Percentiles rank a stretch among this genome's conserved stretches.
Evolutionary conservation across 129 eudicot genomes (phyloP).

Genomic region (Artemisia annua): DNA sequence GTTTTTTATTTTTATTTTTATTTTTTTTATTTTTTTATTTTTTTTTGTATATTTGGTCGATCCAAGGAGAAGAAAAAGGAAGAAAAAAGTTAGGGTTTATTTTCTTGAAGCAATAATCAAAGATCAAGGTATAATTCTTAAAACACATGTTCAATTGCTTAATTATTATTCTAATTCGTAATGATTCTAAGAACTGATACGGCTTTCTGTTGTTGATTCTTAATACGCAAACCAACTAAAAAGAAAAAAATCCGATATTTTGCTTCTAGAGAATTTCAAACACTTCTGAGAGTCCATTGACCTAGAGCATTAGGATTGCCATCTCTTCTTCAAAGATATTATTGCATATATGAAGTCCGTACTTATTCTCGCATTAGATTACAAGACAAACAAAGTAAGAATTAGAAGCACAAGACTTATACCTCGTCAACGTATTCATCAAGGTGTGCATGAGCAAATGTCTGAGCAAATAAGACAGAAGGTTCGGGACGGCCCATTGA

Average conservation of each 20-base stretch:
- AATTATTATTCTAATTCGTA: too few relatives aligned
- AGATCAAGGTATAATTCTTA: too few relatives aligned
- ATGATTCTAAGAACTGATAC: neutral
- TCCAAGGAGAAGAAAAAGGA: too few relatives aligned
- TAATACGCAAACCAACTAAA: conserved; percentile 3
- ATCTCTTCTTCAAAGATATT: neutral
- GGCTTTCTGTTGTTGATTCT: neutral
- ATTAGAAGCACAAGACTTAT: neutral
- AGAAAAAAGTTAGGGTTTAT: too few relatives aligned
- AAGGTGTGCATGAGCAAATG: conserved; percentile 81
- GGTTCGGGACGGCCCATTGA: conserved; percentile 96
- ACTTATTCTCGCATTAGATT: conserved; percentile 5
- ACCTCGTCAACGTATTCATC: conserved; percentile 98
- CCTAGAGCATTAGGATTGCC: too few relatives aligned
- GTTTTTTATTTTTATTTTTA: too few relatives aligned
- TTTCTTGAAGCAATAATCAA: too few relatives aligned
- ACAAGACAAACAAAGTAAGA: conserved; percentile 10
- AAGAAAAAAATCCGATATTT: too few relatives aligned
- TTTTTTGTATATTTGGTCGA: too few relatives aligned
- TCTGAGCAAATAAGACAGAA: conserved; percentile 83
- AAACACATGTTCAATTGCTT: too few relatives aligned
- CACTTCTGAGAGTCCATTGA: neutral
- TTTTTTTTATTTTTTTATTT: too few relatives aligned
- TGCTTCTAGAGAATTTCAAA: neutral
- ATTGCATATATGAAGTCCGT: neutral